Evolutionary conservation across 495 filamentous ascomycete species (phyloP), one percentile per base, ranked within the genome.

Genomic region (Platismatia glauca): DNA sequence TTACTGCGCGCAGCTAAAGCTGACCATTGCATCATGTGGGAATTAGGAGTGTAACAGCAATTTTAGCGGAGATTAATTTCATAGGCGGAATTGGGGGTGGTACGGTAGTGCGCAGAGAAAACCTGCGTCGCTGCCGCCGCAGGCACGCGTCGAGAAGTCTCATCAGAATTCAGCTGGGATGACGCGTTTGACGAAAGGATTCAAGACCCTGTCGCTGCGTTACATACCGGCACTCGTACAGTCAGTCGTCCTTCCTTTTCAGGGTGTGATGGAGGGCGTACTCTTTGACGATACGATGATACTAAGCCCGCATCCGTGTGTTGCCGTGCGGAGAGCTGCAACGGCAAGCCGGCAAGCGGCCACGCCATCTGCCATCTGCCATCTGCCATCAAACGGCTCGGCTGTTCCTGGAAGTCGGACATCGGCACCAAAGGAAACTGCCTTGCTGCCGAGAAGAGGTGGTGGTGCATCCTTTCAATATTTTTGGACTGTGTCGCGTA

Each of bases 21-120:
- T 53, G 27, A 33, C 8, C 6, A 34, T 53, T 53, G 50, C 50
- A 53, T 52, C 48, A 52, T 31, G 4, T 15, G 48, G 24, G 27
- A 48, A 13, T 52, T 52, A 29, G 7, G 13, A 1, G 13, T 29
- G 48, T 31, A 52, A 52, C 24, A 52, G 48, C 18, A 31, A 61
- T 55, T 56, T 62, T 55, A 33, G 50, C 60, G 60, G 60, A 62
- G 55, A 62, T 62, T 62, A 46, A 20, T 24, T 16, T 6, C 1
- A 24, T 1, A 33, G 37, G 37, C 20, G 34, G 50, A 39, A 39
- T 39, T 24, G 24, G 15, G 37, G 29, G 35, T 16, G 8, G 59
- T 31, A 55, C 16, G 18, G 27, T 5, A 24, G 2, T 48, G 2
- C n/a, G n/a, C 9, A 46, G 27, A 55, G 13, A 31, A 52, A 55